phyloP scores from a whole-genome alignment of 129 eudicot species.

The Erigeron canadensis region DNA sequence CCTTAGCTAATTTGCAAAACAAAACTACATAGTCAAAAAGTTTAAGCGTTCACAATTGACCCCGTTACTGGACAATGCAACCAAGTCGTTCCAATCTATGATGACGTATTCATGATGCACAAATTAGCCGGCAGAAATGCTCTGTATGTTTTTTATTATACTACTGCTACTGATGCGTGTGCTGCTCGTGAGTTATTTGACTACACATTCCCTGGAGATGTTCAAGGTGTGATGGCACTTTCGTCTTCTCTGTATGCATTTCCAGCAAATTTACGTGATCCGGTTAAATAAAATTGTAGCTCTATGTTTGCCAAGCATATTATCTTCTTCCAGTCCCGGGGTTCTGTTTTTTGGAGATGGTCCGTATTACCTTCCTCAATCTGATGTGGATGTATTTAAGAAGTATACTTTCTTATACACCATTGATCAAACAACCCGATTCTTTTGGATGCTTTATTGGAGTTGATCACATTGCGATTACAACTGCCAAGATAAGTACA shows the following conservation, averaged over 20 bases:
- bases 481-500: conserved; percentile 17
- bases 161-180: neutral
- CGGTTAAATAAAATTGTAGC: neutral
- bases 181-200: neutral
- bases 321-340: neutral
- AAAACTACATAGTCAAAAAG: too few relatives aligned
- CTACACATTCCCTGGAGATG: neutral
- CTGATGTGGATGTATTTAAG: neutral
- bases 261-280: neutral
- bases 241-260: conserved; percentile 7
- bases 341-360: neutral
- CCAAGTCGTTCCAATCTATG: neutral
- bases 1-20: too few relatives aligned
- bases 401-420: conserved; percentile 1
- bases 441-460: conserved; percentile 25
- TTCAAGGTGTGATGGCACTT: conserved; percentile 7
- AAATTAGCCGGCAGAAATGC: neutral
- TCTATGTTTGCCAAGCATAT: conserved; percentile 4
- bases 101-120: neutral
- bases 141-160: neutral
- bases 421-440: conserved; percentile 1
- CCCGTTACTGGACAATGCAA: neutral
- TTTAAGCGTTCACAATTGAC: neutral
- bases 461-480: neutral
- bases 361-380: conserved; percentile 14